Base-by-base conservation (phyloP, 2,329 filamentous ascomycete genomes). In the Fusarium sp. region DNA sequence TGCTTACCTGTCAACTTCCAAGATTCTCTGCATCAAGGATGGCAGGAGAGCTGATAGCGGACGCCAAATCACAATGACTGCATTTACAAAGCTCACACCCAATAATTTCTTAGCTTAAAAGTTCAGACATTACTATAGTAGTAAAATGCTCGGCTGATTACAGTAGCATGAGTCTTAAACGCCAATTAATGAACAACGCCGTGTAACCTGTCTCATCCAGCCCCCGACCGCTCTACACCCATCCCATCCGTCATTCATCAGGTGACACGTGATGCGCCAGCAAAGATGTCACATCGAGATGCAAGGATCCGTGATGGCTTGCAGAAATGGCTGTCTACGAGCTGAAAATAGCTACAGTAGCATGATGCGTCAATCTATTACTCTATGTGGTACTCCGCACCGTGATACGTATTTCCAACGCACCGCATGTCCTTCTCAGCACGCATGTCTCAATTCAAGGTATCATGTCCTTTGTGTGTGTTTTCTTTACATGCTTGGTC, bases 271-370 rank as follows among this genome's bases (percentile, higher is more conserved):
- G 50, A 51, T 41, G 55, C 54, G 41, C 53, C 47, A 31, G 64
- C 23, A 12, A 51, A 18, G 47, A 58, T 56, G 55, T 20, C 26
- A 37, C 54, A 59, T 56, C 28, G 20, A 59, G 47, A 57, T 46
- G 54, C 60, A 51, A 53, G 49, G 60, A 44, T 65, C 62, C 45
- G 36, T 33, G 38, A 69, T 62, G 66, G 61, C 65, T 69, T 66
- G 65, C 65, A 69, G 60, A 40, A 42, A 30, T 51, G 34, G 47
- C 23, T 65, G 45, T 34, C 40, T 65, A 26, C 53, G 52, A 59
- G 53, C 61, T 65, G 62, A 65, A 65, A 65, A 65, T 64, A 51
- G 45, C 61, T 51, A 41, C 38, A 47, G 41, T 47, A 56, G 16
- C 30, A 47, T 54, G 9, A 28, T 38, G 54, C 60, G 53, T 62